Base-by-base conservation (phyloP, 2,329 filamentous ascomycete species). In the Aschersonia sp. region DNA sequence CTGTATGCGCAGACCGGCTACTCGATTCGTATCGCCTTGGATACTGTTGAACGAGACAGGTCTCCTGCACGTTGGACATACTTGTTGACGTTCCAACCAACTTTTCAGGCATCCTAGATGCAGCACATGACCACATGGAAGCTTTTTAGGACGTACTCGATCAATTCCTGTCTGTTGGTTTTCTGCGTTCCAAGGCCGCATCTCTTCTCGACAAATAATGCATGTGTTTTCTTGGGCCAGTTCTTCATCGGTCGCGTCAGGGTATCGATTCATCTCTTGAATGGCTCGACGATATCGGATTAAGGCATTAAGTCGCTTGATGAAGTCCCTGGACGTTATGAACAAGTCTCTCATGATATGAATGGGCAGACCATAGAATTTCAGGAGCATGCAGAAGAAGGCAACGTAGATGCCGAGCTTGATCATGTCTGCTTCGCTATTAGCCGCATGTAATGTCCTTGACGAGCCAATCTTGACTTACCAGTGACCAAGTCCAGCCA, bases 321-420 rank as follows among this genome's bases (percentile, higher is more conserved):
- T 74, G 62, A 98, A 95, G 3, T 90, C 94, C 46, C 89, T 79
- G 45, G 90, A 83, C 0, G 92, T 97, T 67, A 98, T 79, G 65
- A 95, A 94, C 29, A 97, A 79, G 61, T 98, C 92, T 48, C 92
- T 77, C 69, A 98, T 84, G 49, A 98, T 97, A 60, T 98, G 92
- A 51, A 98, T 94, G 0, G 92, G 92, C 32, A 98, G 72, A 9
- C 90, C 92, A 61, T 95, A 95, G 71, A 97, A 97, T 30, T 81
- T 83, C 57, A 95, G 80, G 14, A 97, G 81, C 55, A 98, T 90
- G 52, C 83, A 79, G 66, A 98, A 98, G 72, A 98, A 98, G 6
- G 83, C 78, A 35, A 89, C 70, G 59, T 97, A 98, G 41, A 95
- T 85, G 41, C 83, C 70, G 14, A 97, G 79, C 64, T 95, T 98